Evolutionary conservation across 2,329 filamentous ascomycete genomes (phyloP).

Genomic region (Xylaria sp.): DNA sequence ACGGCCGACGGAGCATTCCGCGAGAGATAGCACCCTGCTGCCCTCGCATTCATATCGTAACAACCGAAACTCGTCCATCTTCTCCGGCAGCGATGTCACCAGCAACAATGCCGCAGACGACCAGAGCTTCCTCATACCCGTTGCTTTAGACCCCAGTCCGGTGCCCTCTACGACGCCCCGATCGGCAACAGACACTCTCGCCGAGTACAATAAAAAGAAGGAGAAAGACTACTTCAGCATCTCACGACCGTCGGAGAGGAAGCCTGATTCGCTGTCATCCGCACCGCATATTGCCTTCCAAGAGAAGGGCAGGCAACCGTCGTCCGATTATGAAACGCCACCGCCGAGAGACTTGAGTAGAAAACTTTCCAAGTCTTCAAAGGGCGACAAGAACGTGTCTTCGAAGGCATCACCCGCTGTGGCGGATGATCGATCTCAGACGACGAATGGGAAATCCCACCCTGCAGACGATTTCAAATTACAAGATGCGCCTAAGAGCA

Average conservation of each 20-base stretch:
- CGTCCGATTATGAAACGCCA: slow-evolving; percentile 61
- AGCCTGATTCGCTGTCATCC: slow-evolving; percentile 54
- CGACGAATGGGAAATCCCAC: slow-evolving; percentile 41
- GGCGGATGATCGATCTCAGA: slow-evolving; percentile 45
- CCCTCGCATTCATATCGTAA: slow-evolving; percentile 78
- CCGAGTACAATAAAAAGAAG: slow-evolving; percentile 50
- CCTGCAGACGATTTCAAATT: slow-evolving; percentile 69
- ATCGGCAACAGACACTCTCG: slow-evolving; percentile 52
- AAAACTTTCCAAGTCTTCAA: slow-evolving; percentile 52
- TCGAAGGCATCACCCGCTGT: slow-evolving; percentile 35
- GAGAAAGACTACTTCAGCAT: slow-evolving; percentile 64
- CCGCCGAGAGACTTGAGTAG: slow-evolving; percentile 53
- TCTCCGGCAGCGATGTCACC: slow-evolving; percentile 50
- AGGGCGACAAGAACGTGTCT: slow-evolving; percentile 39
- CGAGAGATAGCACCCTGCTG: slow-evolving; percentile 63
- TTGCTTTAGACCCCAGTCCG: slow-evolving; percentile 72
- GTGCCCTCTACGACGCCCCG: slow-evolving; percentile 57
- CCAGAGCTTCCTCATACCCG: slow-evolving; percentile 75
- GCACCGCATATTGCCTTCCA: slow-evolving; percentile 93
- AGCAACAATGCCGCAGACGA: slow-evolving; percentile 52
- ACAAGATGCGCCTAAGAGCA: slow-evolving; percentile 76
- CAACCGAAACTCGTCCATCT: slow-evolving; percentile 72
- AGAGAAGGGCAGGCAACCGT: slow-evolving; percentile 72
- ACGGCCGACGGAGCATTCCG: slow-evolving; percentile 44
- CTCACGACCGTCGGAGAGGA: slow-evolving; percentile 50